Conservation (phyloP, 306 rosid species). For the Cucurbita pepo region DNA sequence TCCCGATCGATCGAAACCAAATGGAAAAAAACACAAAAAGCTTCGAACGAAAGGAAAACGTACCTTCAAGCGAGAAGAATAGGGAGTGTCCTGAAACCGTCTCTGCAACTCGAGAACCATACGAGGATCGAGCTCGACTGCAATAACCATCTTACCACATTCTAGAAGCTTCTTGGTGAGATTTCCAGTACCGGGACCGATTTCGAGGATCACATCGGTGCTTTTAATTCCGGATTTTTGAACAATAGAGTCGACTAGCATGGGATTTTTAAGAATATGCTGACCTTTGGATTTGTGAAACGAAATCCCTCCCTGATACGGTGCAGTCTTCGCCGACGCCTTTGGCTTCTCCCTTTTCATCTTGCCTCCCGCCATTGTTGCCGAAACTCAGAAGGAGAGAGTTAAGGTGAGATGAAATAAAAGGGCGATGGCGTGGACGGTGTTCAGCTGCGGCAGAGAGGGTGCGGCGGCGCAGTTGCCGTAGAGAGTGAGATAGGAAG, state of each 20-base stretch:
- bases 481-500: not conserved
- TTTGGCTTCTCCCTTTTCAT: slow-evolving; percentile 30
- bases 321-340: slow-evolving; percentile 6
- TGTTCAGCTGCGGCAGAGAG: not conserved
- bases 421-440: too few species aligned
- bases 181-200: slow-evolving; percentile 50
- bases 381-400: not conserved
- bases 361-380: slow-evolving; percentile 44
- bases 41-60: not conserved
- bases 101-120: slow-evolving; percentile 81
- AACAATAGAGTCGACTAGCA: slow-evolving; percentile 33
- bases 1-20: not conserved
- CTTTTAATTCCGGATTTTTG: slow-evolving; percentile 42
- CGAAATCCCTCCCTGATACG: slow-evolving; percentile 44
- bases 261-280: slow-evolving; percentile 41
- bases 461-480: not conserved
- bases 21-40: not conserved
- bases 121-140: slow-evolving; percentile 76
- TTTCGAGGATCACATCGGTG: slow-evolving; percentile 38
- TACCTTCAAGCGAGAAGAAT: slow-evolving; percentile 53
- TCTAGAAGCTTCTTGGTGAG: slow-evolving; percentile 52
- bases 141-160: slow-evolving; percentile 62
- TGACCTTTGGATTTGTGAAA: slow-evolving; percentile 51
- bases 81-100: slow-evolving; percentile 67
- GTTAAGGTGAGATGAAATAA: too few species aligned